Conservation (phyloP, 1,284 basidiomycete species). For the Ustilago shanxiensis region DNA sequence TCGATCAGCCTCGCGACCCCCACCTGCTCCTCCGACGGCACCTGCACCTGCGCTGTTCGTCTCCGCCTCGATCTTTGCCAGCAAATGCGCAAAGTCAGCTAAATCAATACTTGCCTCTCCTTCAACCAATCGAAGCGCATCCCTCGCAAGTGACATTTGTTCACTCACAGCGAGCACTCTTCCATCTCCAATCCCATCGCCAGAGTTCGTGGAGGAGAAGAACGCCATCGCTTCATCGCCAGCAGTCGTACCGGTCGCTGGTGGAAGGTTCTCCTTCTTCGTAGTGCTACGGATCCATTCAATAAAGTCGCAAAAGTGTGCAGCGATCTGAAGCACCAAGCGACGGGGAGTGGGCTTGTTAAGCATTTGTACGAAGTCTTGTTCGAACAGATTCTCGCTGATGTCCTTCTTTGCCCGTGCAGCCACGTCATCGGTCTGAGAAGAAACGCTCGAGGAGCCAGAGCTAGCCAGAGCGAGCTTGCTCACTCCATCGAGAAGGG, state of each 20-base stretch:
- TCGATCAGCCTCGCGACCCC: slow-evolving; percentile 17
- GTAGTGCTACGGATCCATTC: slow-evolving; percentile 40
- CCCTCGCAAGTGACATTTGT: slow-evolving; percentile 47
- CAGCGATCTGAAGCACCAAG: slow-evolving; percentile 29
- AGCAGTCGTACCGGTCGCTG: slow-evolving; percentile 6
- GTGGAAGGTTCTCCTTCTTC: slow-evolving; percentile 38
- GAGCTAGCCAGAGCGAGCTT: slow-evolving; percentile 27
- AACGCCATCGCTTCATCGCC: slow-evolving; percentile 20
- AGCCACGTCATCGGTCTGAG: not conserved
- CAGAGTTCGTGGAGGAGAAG: slow-evolving; percentile 15
- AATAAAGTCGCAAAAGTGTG: slow-evolving; percentile 44
- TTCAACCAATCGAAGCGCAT: slow-evolving; percentile 22
- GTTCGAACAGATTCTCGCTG: slow-evolving; percentile 9
- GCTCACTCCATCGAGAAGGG: slow-evolving; percentile 34
- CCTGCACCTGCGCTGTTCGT: slow-evolving; percentile 5
- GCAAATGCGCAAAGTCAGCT: slow-evolving; percentile 27
- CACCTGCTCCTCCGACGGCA: not conserved
- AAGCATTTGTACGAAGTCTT: slow-evolving; percentile 34
- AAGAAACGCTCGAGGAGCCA: not conserved
- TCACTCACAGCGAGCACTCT: slow-evolving; percentile 43
- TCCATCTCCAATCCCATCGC: slow-evolving; percentile 3
- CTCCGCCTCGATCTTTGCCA: slow-evolving; percentile 28
- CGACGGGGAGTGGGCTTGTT: slow-evolving; percentile 42
- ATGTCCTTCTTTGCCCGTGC: not conserved
- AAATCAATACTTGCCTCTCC: slow-evolving; percentile 30